phyloP scores from a whole-genome alignment of 225 moss, liverwort and hornwort genomes.

The Lunularia cruciata region DNA sequence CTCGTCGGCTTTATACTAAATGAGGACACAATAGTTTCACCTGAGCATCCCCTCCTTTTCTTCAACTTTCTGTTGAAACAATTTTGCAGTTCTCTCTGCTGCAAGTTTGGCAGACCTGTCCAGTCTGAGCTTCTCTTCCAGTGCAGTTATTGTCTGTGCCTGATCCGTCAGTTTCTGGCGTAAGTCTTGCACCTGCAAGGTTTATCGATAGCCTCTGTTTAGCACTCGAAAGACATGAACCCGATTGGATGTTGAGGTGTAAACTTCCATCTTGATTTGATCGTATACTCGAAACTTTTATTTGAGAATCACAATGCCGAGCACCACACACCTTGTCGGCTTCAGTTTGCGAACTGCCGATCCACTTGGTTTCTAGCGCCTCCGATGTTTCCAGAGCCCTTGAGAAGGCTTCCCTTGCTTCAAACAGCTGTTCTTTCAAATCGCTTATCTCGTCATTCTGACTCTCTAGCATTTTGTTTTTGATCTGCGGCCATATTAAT shows the following conservation, averaged over 20 bases:
- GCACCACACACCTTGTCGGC: constrained; percentile 20
- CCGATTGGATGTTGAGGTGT: no score
- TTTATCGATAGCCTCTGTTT: neutral
- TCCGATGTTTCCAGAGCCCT: constrained; percentile 32
- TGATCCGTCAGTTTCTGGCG: constrained; percentile 47
- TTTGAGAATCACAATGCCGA: neutral
- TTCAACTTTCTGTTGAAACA: constrained; percentile 58
- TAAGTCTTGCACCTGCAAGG: constrained; percentile 49
- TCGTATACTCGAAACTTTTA: no score
- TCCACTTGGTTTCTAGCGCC: constrained; percentile 45
- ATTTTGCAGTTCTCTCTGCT: constrained; percentile 59
- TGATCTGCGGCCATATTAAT: constrained; percentile 36
- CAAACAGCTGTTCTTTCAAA: constrained; percentile 42
- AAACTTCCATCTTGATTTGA: no score
- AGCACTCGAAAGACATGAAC: no score
- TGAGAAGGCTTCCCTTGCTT: constrained; percentile 41
- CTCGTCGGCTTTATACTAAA: no score
- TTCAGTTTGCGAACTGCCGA: constrained; percentile 26
- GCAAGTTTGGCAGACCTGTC: constrained; percentile 54
- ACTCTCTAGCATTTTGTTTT: constrained; percentile 61
- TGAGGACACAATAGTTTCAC: constrained; percentile 38
- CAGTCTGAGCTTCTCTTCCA: constrained; percentile 64
- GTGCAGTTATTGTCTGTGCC: constrained; percentile 40
- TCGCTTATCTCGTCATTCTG: constrained; percentile 57
- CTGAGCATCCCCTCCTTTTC: constrained; percentile 76